Evolutionary conservation across 495 filamentous ascomycete species (phyloP).

Genomic region (Penicillium mononematosum): DNA sequence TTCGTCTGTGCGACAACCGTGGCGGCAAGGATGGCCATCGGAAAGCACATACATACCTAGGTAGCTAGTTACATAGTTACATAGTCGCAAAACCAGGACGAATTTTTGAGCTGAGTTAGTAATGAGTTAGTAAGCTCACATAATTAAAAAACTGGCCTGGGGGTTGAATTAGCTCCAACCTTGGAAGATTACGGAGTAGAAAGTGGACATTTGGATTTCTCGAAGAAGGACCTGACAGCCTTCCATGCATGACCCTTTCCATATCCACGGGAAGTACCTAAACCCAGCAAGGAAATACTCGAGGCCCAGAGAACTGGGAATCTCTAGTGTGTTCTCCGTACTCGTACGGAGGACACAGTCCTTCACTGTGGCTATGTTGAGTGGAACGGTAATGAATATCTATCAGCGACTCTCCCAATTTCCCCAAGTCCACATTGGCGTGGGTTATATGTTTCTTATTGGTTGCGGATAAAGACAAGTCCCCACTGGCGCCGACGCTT

Average conservation of each 20-base stretch:
- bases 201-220: slow-evolving; percentile 21
- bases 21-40: slow-evolving; percentile 13
- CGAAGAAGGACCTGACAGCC: slow-evolving; percentile 29
- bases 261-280: slow-evolving; percentile 14
- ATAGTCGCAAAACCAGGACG: background rate
- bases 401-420: slow-evolving; percentile 18
- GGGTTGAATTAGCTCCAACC: slow-evolving; percentile 6
- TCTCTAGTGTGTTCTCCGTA: slow-evolving; percentile 2
- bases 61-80: background rate
- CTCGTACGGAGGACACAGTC: background rate
- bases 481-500: slow-evolving; percentile 23
- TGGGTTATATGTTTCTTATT: slow-evolving; percentile 12
- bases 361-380: slow-evolving; percentile 1
- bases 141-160: background rate
- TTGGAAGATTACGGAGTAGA: background rate
- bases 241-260: slow-evolving; percentile 32
- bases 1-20: slow-evolving; percentile 21
- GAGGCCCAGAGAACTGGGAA: background rate
- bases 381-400: slow-evolving; percentile 4
- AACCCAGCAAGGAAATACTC: slow-evolving; percentile 4
- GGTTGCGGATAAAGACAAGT: slow-evolving; percentile 18
- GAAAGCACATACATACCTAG: background rate
- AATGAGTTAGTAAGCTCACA: background rate
- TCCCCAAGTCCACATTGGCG: slow-evolving; percentile 11
- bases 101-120: slow-evolving; percentile 5